Conservation (phyloP, 768 basidiomycete genomes). For the Exsudoporus frostii region DNA sequence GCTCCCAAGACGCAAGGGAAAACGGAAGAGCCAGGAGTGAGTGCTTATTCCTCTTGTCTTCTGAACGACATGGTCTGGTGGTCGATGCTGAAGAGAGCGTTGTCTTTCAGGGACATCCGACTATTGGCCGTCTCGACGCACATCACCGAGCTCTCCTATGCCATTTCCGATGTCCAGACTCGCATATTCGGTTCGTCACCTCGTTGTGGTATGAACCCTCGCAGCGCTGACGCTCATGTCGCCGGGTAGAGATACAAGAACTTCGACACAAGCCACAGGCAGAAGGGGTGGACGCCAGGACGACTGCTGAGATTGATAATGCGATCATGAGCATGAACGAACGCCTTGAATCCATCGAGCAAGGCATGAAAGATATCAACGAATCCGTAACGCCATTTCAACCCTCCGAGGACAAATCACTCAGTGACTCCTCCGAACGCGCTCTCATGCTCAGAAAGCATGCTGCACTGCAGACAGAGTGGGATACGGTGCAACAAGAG, state of each 20-base stretch:
- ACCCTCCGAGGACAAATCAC: constrained; percentile 45
- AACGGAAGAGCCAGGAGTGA: constrained; percentile 65
- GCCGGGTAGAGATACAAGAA: constrained; percentile 78
- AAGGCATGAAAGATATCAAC: constrained; percentile 66
- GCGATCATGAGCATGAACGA: constrained; percentile 79
- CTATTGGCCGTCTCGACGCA: constrained; percentile 77
- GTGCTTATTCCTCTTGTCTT: constrained; percentile 31
- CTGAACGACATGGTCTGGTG: constrained; percentile 25
- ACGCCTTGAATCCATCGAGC: constrained; percentile 67
- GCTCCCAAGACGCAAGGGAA: constrained; percentile 42
- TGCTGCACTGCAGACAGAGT: constrained; percentile 66
- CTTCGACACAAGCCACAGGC: constrained; percentile 83
- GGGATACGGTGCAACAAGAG: constrained; percentile 78
- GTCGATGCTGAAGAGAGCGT: constrained; percentile 24
- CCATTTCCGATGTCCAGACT: constrained; percentile 86
- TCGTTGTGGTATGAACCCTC: not conserved
- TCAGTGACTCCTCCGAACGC: constrained; percentile 39
- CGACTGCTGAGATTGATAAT: constrained; percentile 74
- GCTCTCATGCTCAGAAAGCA: constrained; percentile 67
- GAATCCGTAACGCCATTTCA: constrained; percentile 63
- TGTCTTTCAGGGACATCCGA: constrained; percentile 60
- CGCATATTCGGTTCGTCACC: constrained; percentile 73
- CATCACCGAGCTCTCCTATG: constrained; percentile 84
- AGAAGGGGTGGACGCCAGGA: constrained; percentile 47
- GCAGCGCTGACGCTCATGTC: constrained; percentile 12